Conservation (phyloP, 1,284 basidiomycete species). For the Trichosporon asahii region DNA sequence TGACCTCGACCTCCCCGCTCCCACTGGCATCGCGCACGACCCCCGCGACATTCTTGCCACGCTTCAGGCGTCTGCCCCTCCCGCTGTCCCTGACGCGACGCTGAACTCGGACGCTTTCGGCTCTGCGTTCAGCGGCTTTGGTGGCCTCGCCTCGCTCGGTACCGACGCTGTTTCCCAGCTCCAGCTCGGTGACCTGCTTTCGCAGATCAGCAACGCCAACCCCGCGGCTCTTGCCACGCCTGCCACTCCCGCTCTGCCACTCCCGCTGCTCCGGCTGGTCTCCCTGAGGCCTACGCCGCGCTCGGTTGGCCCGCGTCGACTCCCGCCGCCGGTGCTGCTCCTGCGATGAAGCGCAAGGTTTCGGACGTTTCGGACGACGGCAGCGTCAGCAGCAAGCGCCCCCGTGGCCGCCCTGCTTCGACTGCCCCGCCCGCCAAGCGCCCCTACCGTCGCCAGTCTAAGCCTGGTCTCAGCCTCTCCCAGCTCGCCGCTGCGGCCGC, state of each 20-base stretch:
- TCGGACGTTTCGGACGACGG: conserved; percentile 28
- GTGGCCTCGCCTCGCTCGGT: conserved; percentile 30
- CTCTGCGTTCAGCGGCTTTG: conserved; percentile 29
- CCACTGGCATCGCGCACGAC: conserved; percentile 33
- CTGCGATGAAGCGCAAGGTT: conserved; percentile 37
- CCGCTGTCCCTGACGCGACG: conserved; percentile 21
- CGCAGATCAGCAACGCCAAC: conserved; percentile 16
- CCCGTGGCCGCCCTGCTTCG: conserved; percentile 30
- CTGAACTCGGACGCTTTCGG: conserved; percentile 32
- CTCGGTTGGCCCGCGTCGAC: conserved; percentile 27
- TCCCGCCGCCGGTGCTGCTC: conserved; percentile 11
- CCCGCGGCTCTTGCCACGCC: conserved; percentile 9
- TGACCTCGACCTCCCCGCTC: conserved; percentile 31
- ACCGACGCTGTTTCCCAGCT: conserved; percentile 29
- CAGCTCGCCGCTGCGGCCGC: conserved; percentile 27
- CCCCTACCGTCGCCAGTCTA: conserved; percentile 29
- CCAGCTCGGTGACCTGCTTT: conserved; percentile 29
- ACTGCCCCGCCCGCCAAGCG: conserved; percentile 25
- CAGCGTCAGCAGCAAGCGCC: conserved; percentile 27
- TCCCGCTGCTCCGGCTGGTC: conserved; percentile 9
- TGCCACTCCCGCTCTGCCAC: conserved; percentile 8
- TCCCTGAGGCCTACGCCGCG: conserved; percentile 24
- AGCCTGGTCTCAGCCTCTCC: conserved; percentile 25
- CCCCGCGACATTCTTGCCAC: conserved; percentile 30
- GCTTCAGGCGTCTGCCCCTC: conserved; percentile 4